A percentile compares a stretch with the other conserved stretches of the same genome.
phyloP scores from a whole-genome alignment of 2,329 filamentous ascomycete genomes.

The Teratosphaeria destructans region DNA sequence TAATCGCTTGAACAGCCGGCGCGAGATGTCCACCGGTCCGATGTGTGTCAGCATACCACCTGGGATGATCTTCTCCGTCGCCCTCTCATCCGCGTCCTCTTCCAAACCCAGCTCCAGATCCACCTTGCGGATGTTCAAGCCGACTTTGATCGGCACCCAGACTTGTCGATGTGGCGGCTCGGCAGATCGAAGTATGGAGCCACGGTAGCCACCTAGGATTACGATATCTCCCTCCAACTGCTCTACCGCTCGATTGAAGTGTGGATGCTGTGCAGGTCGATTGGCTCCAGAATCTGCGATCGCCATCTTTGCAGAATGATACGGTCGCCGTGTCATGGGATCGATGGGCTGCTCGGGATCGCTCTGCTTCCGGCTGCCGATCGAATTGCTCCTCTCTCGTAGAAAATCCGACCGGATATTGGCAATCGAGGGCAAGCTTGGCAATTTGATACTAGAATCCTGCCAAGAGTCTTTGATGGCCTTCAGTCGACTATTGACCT shows the following conservation, averaged over 20 bases:
- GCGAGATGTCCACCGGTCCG: constrained; percentile 82
- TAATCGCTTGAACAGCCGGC: constrained; percentile 67
- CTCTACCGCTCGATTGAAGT: constrained; percentile 49
- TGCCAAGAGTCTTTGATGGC: constrained; percentile 81
- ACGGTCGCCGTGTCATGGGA: constrained; percentile 17
- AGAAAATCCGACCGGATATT: constrained; percentile 21
- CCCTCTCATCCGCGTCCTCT: constrained; percentile 66
- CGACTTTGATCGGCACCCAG: constrained; percentile 90
- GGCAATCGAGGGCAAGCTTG: constrained; percentile 33
- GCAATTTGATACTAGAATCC: constrained; percentile 65
- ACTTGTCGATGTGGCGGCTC: constrained; percentile 74
- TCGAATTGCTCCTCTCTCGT: constrained; percentile 17
- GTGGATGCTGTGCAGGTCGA: constrained; percentile 31
- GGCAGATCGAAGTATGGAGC: constrained; percentile 77
- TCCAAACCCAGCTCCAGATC: constrained; percentile 79
- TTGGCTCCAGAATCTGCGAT: constrained; percentile 7
- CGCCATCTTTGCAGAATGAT: constrained; percentile 14
- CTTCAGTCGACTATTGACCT: constrained; percentile 81
- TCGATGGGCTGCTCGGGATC: constrained; percentile 10
- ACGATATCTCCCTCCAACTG: constrained; percentile 75
- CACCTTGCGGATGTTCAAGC: constrained; percentile 81
- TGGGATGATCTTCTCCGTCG: constrained; percentile 73
- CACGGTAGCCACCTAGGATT: constrained; percentile 80
- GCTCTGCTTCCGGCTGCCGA: constrained; percentile 1
- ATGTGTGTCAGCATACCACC: constrained; percentile 87